Evolutionary conservation across 2,329 filamentous ascomycete genomes (phyloP), one percentile per base, ranked within the genome.

Genomic region (Alternaria novae-zelandiae): DNA sequence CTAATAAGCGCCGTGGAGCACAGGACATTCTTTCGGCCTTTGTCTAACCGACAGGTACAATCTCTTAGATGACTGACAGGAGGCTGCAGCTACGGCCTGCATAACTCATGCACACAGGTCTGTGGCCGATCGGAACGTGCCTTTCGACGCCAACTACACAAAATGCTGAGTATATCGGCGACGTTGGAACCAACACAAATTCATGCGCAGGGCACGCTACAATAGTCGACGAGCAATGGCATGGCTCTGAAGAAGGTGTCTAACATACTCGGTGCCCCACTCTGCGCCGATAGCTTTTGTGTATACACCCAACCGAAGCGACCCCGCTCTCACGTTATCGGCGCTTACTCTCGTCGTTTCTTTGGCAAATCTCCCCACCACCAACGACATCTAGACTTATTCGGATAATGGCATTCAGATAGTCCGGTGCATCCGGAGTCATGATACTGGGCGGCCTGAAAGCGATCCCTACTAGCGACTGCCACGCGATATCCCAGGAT

Each of bases 291-390:
- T 26, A 41, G 32, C 58, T 57, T 57, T 55, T 45, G 51, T 47
- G 28, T 46, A 54, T 41, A 54, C 57, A 53, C 58, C 57, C 53
- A 54, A 67, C 54, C 60, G 57, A 66, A 46, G 58, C 47, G 53
- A 46, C 63, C 67, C 54, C 59, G 56, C 64, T 63, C 66, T 66
- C 60, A 62, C 21, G 21, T 58, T 50, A 53, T 63, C 68, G 70
- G 73, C 74, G 74, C 74, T 71, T 76, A 75, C 50, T 65, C 61
- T 55, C 28, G 50, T 63, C 50, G 61, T 63, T 45, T 71, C 67
- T 71, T 66, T 75, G 74, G 71, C 59, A 66, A 62, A 43, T 6
- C 21, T 45, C 59, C 54, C 57, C 61, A 68, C 59, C 56, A 67
- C 61, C 70, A 72, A 65, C 65, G 13, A 26, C 55, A 59, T 56